Base-by-base conservation (phyloP, 192 early-diverging fungal species). In the Gonapodya prolifera region DNA sequence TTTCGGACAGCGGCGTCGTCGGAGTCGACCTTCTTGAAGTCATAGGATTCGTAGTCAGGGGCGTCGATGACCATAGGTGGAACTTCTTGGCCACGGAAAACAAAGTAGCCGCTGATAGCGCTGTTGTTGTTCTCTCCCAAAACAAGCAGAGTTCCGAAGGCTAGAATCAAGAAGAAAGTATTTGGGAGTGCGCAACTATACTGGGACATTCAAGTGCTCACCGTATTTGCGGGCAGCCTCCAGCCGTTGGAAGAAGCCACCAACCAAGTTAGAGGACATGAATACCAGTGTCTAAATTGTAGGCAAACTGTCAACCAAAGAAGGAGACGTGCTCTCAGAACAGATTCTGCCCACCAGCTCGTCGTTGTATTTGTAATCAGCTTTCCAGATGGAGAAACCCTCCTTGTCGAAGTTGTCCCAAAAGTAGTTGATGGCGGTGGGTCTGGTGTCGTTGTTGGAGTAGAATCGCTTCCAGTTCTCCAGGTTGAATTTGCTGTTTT, bases 391-490 rank as follows among this genome's bases (percentile, higher is more conserved):
- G 61, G 94, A 94, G 91, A 89, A 97, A 80, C 94, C 95, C 69
- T 91, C 83, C 36, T 91, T 80, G 83, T 98, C 95, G 80, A 82
- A 91, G 85, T 96, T 84, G 86, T 94, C 84, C 96, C 96, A 98
- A 85, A 98, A 93, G 93, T 93, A 98, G 84, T 96, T 86, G 82
- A 92, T 85, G 79, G 96, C 96, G 69, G 85, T 88, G 73, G 92
- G 91, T 79, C 86, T 84, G 81, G 94, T 94, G 74, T 95, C 90
- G 86, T 96, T 94, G 92, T 98, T 98, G 75, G 95, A 96, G 91
- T 98, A 98, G 85, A 94, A 91, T 77, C 95, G 92, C 89, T 98
- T 98, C 95, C 96, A 98, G 79, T 92, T 91, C 77, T 98, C 95
- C 70, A 98, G 81, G 80, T 87, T 83, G 85, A 98, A 92, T 78